A percentile compares a stretch with the other conserved stretches of the same genome.
Evolutionary conservation across 1,284 basidiomycete genomes (phyloP).

Genomic region (Fomitopsis pinicola): DNA sequence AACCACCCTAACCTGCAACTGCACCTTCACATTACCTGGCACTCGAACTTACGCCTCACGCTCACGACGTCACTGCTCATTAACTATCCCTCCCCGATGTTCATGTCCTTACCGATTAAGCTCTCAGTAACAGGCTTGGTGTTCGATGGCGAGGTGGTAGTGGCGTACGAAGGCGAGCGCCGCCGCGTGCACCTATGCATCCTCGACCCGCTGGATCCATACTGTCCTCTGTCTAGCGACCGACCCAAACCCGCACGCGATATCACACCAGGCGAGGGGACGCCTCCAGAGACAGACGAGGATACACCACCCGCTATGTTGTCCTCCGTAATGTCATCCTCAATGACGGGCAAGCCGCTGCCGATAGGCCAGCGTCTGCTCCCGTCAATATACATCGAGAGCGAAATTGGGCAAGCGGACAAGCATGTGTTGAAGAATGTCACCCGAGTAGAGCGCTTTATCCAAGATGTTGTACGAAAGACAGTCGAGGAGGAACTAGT

Average conservation of each 20-base stretch:
- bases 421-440: conserved; percentile 97
- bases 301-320: conserved; percentile 23
- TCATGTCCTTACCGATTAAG: conserved; percentile 95
- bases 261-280: conserved; percentile 28
- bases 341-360: conserved; percentile 46
- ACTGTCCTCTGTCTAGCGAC: conserved; percentile 56
- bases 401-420: conserved; percentile 93
- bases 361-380: conserved; percentile 83
- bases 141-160: conserved; percentile 82
- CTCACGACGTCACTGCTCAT: conserved; percentile 92
- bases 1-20: conserved; percentile 69
- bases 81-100: conserved; percentile 91
- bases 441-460: conserved; percentile 93
- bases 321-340: conserved; percentile 22
- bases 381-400: conserved; percentile 93
- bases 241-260: conserved; percentile 48
- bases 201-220: conserved; percentile 81
- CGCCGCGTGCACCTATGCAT: conserved; percentile 84
- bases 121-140: conserved; percentile 86
- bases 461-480: conserved; percentile 92
- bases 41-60: conserved; percentile 75
- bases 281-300: conserved; percentile 34
- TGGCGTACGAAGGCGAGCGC: conserved; percentile 87
- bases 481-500: conserved; percentile 92
- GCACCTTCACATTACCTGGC: conserved; percentile 72